Percentiles rank a stretch among this genome's conserved stretches.
These are phyloP conservation scores for Triadica sebifera DNA, from an alignment of 345 rosid genomes.

Conservation along the genomic window DNA sequence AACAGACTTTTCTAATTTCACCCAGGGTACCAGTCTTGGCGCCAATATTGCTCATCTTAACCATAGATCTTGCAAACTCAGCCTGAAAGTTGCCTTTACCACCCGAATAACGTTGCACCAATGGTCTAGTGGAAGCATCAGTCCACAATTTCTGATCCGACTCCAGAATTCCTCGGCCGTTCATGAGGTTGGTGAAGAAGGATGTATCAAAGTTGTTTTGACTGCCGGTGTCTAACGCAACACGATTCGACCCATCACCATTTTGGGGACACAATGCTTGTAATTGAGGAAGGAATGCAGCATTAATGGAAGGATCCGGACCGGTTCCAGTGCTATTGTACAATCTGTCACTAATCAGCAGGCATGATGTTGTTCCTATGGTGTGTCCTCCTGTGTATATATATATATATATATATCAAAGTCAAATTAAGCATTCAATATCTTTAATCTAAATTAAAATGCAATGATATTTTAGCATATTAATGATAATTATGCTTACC, in stretches of 20 bases:
- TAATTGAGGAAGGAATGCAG: conserved; percentile 41
- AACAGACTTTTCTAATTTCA: conserved; percentile 43
- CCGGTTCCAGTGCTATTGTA: conserved; percentile 32
- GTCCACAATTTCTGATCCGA: conserved; percentile 58
- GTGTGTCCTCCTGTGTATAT: conserved; percentile 56
- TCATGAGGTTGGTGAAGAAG: conserved; percentile 45
- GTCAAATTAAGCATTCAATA: neutral
- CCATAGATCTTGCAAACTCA: conserved; percentile 44
- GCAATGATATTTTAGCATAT: too few species aligned
- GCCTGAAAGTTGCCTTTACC: conserved; percentile 10
- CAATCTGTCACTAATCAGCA: conserved; percentile 42
- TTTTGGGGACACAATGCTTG: conserved; percentile 49
- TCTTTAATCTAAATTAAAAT: too few species aligned
- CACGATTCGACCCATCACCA: conserved; percentile 32
- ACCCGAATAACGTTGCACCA: conserved; percentile 40
- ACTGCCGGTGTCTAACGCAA: conserved; percentile 49
- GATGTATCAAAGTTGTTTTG: conserved; percentile 42
- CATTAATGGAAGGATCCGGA: conserved; percentile 42
- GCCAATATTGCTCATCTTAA: conserved; percentile 39
- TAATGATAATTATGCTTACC: conserved; percentile 16
- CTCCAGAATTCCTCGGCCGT: conserved; percentile 46
- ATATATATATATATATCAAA: too few species aligned
- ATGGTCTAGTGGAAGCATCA: conserved; percentile 31
- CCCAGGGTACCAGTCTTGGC: conserved; percentile 40
- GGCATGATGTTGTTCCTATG: conserved; percentile 53